phyloP scores from a whole-genome alignment of 1,284 basidiomycete species.

The Leccinum pachyderme region DNA sequence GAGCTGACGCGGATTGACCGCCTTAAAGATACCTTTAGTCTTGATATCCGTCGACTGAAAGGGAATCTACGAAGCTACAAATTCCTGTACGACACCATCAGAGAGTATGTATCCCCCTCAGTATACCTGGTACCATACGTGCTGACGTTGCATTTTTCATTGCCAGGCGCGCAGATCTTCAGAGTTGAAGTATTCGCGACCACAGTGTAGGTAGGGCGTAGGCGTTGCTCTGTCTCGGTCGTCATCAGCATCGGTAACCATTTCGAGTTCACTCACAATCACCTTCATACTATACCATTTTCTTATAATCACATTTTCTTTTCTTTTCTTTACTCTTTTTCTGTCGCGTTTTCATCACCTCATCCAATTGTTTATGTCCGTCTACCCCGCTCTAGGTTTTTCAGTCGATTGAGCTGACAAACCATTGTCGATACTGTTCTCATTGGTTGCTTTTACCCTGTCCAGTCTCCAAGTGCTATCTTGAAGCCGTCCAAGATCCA shows the following conservation, averaged over 20 bases:
- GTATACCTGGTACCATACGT: conserved; percentile 6
- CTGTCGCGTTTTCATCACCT: conserved; percentile 4
- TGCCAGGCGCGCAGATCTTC: conserved; percentile 44
- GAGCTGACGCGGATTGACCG: conserved; percentile 88
- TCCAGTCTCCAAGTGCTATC: conserved; percentile 1
- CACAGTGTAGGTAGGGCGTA: conserved; percentile 9
- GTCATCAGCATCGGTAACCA: not conserved
- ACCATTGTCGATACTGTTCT: conserved; percentile 20
- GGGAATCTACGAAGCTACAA: conserved; percentile 94
- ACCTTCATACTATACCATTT: conserved; percentile 30
- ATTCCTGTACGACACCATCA: conserved; percentile 86
- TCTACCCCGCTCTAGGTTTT: conserved; percentile 23
- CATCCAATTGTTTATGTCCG: conserved; percentile 19
- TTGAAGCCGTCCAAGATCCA: not conserved
- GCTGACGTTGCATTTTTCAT: conserved; percentile 16
- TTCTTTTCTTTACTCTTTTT: conserved; percentile 4
- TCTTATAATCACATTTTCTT: conserved; percentile 18
- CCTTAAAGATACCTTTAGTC: conserved; percentile 81
- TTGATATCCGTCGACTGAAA: conserved; percentile 89
- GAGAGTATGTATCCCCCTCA: conserved; percentile 62
- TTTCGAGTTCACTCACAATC: conserved; percentile 6
- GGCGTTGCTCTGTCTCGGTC: conserved; percentile 1
- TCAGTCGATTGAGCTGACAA: conserved; percentile 16
- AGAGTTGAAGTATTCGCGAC: conserved; percentile 37
- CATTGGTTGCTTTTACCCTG: conserved; percentile 13